Evolutionary conservation across 2,329 filamentous ascomycete species (phyloP).

Genomic region (Myrmaecium sp.): DNA sequence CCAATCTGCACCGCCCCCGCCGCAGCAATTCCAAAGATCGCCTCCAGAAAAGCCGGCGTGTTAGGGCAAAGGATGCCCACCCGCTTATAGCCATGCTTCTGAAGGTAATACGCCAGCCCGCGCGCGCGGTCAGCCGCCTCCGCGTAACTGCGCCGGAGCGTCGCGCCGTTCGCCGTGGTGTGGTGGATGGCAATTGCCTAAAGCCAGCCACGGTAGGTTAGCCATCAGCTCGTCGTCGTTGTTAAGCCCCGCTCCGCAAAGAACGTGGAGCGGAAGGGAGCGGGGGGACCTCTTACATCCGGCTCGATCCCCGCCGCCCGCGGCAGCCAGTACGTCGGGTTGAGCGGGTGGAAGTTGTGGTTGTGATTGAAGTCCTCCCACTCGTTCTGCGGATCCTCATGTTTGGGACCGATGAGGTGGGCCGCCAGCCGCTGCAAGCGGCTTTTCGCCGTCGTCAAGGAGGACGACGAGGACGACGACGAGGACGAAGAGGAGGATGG

Average conservation of each 20-base stretch:
- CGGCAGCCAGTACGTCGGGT: conserved; percentile 73
- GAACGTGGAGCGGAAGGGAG: neutral
- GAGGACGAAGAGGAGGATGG: neutral
- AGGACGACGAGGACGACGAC: neutral
- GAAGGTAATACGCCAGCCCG: conserved; percentile 75
- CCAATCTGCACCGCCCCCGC: conserved; percentile 63
- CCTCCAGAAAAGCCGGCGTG: conserved; percentile 85
- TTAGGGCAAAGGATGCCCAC: conserved; percentile 83
- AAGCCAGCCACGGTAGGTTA: neutral
- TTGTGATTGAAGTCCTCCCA: conserved; percentile 25
- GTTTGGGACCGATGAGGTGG: conserved; percentile 14
- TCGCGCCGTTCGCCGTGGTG: conserved; percentile 57
- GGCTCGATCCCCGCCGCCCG: conserved; percentile 81
- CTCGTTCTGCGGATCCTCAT: conserved; percentile 19
- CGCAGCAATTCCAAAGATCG: conserved; percentile 72
- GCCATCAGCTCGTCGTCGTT: neutral
- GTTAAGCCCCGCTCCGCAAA: neutral
- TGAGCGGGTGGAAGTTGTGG: conserved; percentile 58
- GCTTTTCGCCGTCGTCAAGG: conserved; percentile 5
- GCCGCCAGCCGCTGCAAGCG: conserved; percentile 20
- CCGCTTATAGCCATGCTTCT: conserved; percentile 53
- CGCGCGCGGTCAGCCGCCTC: conserved; percentile 74
- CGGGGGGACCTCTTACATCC: conserved; percentile 39
- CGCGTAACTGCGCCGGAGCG: conserved; percentile 59
- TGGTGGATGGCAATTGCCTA: conserved; percentile 71